Percentiles rank a stretch among this genome's conserved stretches.
Conservation (phyloP, 306 rosid species). For the Pyrus communis region DNA sequence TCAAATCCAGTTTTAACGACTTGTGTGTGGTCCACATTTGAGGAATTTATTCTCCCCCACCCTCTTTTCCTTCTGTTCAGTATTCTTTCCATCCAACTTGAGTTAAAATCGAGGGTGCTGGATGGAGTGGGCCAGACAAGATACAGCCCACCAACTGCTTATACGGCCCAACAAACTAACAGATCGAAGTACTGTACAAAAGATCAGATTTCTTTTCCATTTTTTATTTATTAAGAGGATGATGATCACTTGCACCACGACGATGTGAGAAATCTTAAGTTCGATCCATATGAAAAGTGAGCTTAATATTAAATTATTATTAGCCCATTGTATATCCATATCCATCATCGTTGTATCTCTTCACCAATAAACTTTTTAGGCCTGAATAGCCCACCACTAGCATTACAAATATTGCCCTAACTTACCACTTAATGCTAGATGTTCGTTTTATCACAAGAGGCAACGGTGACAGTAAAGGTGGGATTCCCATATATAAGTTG, state of each 20-base stretch:
- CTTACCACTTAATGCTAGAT: no score
- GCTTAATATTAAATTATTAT: no score
- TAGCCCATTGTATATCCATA: no score
- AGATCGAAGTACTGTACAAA: background rate
- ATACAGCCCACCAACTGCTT: background rate
- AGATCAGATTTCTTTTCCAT: background rate
- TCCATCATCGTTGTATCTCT: no score
- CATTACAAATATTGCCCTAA: no score
- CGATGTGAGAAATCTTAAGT: no score
- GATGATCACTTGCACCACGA: no score
- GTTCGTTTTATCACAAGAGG: no score
- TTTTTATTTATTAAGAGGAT: background rate
- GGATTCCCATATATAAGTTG: no score
- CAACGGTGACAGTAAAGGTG: no score
- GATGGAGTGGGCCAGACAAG: background rate
- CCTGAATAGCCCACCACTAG: no score
- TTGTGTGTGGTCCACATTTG: background rate
- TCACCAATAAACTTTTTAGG: no score
- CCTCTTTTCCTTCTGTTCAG: background rate
- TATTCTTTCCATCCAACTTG: background rate
- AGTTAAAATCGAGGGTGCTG: background rate
- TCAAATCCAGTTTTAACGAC: background rate
- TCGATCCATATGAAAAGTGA: accelerated
- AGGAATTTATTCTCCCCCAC: background rate
- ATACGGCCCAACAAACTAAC: background rate